A percentile compares a stretch with the other conserved stretches of the same genome.
phyloP scores from a whole-genome alignment of 2,329 filamentous ascomycete genomes.

The Pyrenophora graminea region DNA sequence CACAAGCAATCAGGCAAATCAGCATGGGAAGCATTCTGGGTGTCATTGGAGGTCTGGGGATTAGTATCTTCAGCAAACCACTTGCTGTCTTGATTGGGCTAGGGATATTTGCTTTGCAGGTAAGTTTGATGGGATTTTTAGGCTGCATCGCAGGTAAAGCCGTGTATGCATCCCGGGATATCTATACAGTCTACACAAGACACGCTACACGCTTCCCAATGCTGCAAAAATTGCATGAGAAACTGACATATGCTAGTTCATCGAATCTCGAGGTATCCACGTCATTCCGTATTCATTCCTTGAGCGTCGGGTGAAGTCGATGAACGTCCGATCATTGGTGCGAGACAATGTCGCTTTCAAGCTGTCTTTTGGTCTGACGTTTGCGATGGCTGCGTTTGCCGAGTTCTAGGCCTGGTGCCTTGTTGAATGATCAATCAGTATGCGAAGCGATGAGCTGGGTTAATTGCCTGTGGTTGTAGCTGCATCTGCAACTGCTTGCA shows the following conservation, averaged over 20 bases:
- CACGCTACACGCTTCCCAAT: slow-evolving; percentile 17
- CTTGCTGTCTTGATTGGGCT: slow-evolving; percentile 70
- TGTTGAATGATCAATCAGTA: slow-evolving; percentile 4
- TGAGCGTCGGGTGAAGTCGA: slow-evolving; percentile 56
- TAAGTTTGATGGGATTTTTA: slow-evolving; percentile 43
- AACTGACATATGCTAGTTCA: slow-evolving; percentile 46
- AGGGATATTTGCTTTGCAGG: slow-evolving; percentile 66
- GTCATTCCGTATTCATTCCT: slow-evolving; percentile 55
- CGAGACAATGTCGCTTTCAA: slow-evolving; percentile 67
- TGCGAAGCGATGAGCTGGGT: slow-evolving; percentile 32
- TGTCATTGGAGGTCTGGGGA: slow-evolving; percentile 60
- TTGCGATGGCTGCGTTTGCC: slow-evolving; percentile 70
- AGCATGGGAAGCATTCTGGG: slow-evolving; percentile 54
- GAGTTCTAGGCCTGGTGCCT: slow-evolving; percentile 50
- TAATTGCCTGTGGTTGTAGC: slow-evolving; percentile 37
- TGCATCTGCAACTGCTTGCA: slow-evolving; percentile 46
- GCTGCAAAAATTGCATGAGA: slow-evolving; percentile 2
- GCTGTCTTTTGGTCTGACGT: slow-evolving; percentile 71
- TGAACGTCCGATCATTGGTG: slow-evolving; percentile 58
- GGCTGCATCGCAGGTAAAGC: not conserved
- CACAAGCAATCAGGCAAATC: slow-evolving; percentile 50
- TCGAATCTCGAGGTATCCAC: slow-evolving; percentile 58
- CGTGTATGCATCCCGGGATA: slow-evolving; percentile 8
- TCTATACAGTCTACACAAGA: slow-evolving; percentile 6
- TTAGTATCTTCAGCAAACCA: slow-evolving; percentile 72